These are phyloP conservation scores for Mucor mucedo DNA, from an alignment of 371 early-diverging fungal species.

Conservation along the genomic window DNA sequence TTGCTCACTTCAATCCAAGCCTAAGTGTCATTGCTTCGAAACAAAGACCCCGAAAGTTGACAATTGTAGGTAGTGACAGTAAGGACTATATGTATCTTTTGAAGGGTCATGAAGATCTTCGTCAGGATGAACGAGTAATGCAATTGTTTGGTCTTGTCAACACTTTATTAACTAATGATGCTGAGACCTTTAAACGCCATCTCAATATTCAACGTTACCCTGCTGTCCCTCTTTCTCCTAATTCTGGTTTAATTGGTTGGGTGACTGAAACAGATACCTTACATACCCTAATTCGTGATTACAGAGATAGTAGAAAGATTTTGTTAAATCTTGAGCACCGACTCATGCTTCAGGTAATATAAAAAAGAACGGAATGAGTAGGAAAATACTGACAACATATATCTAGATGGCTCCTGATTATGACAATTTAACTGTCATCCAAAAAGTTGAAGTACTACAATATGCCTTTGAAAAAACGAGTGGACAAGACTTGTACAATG, in stretches of 20 bases:
- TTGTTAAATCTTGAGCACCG: conserved; percentile 93
- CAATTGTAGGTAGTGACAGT: conserved; percentile 90
- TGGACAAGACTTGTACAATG: conserved; percentile 94
- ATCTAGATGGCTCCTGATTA: conserved; percentile 91
- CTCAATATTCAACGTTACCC: conserved; percentile 92
- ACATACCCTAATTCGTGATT: conserved; percentile 89
- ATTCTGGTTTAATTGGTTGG: conserved; percentile 97
- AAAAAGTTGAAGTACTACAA: conserved; percentile 98
- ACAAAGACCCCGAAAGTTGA: conserved; percentile 89
- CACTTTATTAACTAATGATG: conserved; percentile 83
- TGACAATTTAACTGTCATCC: conserved; percentile 88
- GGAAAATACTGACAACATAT: too few relatives aligned
- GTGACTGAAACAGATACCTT: conserved; percentile 95
- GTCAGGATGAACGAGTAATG: conserved; percentile 99
- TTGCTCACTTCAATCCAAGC: conserved; percentile 83
- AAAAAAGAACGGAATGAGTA: not conserved
- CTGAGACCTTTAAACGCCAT: conserved; percentile 94
- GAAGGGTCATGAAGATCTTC: conserved; percentile 98
- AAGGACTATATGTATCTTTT: conserved; percentile 90
- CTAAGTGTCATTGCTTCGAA: conserved; percentile 91
- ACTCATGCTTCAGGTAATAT: conserved; percentile 77
- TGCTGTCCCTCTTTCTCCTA: conserved; percentile 95
- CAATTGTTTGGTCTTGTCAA: conserved; percentile 98
- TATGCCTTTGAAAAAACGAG: conserved; percentile 93
- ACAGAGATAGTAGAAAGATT: conserved; percentile 88